Evolutionary conservation across 306 rosid genomes (phyloP).

Genomic region (Acmispon strigosus): DNA sequence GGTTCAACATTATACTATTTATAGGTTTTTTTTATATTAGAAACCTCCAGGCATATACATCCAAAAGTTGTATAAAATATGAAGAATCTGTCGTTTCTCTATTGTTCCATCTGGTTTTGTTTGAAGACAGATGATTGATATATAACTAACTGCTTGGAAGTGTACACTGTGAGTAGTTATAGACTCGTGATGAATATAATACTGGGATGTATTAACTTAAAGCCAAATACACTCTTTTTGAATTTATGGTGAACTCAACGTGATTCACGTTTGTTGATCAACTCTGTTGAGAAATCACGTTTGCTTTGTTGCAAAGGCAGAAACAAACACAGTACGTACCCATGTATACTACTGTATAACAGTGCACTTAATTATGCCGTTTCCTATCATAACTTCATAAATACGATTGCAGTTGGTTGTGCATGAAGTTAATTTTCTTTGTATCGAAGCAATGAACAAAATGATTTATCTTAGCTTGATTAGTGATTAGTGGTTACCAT

Average conservation of each 20-base stretch:
- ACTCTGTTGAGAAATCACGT: too few relatives aligned
- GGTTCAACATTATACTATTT: neutral
- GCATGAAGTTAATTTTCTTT: neutral
- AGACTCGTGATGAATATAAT: neutral
- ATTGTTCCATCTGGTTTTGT: neutral
- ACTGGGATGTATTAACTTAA: neutral
- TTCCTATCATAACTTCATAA: neutral
- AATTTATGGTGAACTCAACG: too few relatives aligned
- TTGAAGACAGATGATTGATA: neutral
- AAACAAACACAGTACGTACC: too few relatives aligned
- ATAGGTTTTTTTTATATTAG: neutral
- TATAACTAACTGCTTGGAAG: slow-evolving; percentile 1
- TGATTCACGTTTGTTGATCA: too few relatives aligned
- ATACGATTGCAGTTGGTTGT: neutral
- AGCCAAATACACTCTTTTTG: neutral
- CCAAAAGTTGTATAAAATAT: neutral
- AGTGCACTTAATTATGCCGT: too few relatives aligned
- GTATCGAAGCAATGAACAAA: slow-evolving; percentile 2
- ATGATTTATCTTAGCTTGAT: neutral
- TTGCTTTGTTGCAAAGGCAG: too few relatives aligned
- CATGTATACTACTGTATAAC: too few relatives aligned
- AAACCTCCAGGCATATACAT: neutral
- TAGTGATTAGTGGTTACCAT: too few relatives aligned
- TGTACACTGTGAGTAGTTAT: neutral
- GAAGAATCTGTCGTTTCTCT: neutral